Base-by-base conservation (phyloP, 2,329 filamentous ascomycete species). In the Diaporthe sp. region DNA sequence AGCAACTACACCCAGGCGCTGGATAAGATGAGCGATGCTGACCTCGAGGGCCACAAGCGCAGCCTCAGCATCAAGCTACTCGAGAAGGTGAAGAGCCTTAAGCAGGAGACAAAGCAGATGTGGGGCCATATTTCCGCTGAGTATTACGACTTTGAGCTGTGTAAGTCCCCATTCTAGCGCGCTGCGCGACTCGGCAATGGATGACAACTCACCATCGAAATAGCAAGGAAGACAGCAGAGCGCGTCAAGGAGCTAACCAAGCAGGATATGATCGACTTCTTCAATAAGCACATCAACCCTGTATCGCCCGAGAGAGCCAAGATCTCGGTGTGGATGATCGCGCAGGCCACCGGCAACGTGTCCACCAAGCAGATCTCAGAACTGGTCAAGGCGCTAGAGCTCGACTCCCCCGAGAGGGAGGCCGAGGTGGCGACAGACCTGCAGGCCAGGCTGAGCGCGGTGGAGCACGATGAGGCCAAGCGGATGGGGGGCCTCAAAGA, bases 71-170 rank as follows among this genome's bases (percentile, higher is more conserved):
- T 94, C 81, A 95, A 95, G 84, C 88, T 94, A 22, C 86, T 97
- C 30, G 96, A 98, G 84, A 98, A 97, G 83, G 83, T 97, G 78
- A 98, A 98, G 88, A 98, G 98, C 78, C 86, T 99, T 59, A 90
- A 92, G 75, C 93, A 96, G 77, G 97, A 99, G 85, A 95, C 92
- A 6, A 89, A 88, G 71, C 90, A 94, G 58, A 93, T 97, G 81
- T 98, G 95, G 96, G 88, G 88, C 68, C 94, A 98, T 80, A 94
- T 99, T 78, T 90, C 91, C 68, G 93, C 89, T 70, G 96, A 98
- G 81, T 94, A 93, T 78, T 97, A 96, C 82, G 95, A 98, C 83
- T 99, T 98, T 83, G 89, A 95, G 79, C 91, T 94, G 81, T 91
- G 96, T 95, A 87, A 83, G 90, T 86, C 50, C 27, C 1, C n/a